Conservation (phyloP, 805 yeast genomes). For the Scheffersomyces stipitis region DNA sequence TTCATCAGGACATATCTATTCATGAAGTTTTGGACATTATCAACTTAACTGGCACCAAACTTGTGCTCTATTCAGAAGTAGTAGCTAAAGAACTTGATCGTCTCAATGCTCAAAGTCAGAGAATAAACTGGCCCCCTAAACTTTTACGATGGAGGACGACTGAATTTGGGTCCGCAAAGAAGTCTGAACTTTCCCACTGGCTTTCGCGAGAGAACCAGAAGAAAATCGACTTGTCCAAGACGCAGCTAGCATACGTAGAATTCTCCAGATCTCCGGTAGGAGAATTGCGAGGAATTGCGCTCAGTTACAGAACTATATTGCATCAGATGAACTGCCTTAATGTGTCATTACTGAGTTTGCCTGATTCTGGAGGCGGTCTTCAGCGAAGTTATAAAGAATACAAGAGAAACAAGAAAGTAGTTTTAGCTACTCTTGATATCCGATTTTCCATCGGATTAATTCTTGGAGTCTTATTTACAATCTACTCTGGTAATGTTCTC, state of each 20-base stretch:
- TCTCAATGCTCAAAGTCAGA: slow-evolving; percentile 43
- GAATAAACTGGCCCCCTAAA: slow-evolving; percentile 70
- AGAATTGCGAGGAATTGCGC: slow-evolving; percentile 87
- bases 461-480: slow-evolving; percentile 73
- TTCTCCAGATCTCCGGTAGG: slow-evolving; percentile 89
- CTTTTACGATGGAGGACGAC: slow-evolving; percentile 79
- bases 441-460: slow-evolving; percentile 77
- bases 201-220: slow-evolving; percentile 12
- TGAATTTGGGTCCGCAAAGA: slow-evolving; percentile 69
- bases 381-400: slow-evolving; percentile 37
- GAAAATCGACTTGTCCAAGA: slow-evolving; percentile 8
- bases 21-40: slow-evolving; percentile 72
- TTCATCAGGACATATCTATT: slow-evolving; percentile 69
- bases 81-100: slow-evolving; percentile 75
- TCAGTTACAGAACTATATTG: slow-evolving; percentile 82
- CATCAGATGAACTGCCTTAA: slow-evolving; percentile 84
- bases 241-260: slow-evolving; percentile 88
- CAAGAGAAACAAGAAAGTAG: slow-evolving; percentile 49
- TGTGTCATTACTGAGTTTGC: slow-evolving; percentile 64
- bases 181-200: slow-evolving; percentile 33
- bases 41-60: slow-evolving; percentile 69
- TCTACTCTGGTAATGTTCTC: slow-evolving; percentile 80
- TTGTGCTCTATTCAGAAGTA: slow-evolving; percentile 78
- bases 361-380: slow-evolving; percentile 56
- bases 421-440: slow-evolving; percentile 46